A percentile compares a stretch with the other conserved stretches of the same genome.
These are phyloP conservation scores for Diutina siamensis DNA, from an alignment of 1,139 yeast species.

Conservation along the genomic window DNA sequence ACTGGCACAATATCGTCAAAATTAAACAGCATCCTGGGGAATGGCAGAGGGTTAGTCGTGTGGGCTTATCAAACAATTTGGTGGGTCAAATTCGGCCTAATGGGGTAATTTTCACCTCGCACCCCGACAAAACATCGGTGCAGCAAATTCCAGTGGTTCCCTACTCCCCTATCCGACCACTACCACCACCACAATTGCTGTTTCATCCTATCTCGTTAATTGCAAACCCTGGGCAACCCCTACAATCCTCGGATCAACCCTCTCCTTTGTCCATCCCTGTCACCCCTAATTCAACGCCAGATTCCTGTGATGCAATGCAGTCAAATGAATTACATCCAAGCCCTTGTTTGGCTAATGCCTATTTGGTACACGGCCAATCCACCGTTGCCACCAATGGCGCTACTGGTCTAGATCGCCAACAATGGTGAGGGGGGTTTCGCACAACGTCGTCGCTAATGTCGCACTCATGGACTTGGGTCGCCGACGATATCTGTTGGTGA, in stretches of 20 bases:
- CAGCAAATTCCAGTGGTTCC: background rate
- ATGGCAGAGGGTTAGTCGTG: no score
- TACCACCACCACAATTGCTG: background rate
- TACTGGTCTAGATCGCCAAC: no score
- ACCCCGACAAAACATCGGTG: background rate
- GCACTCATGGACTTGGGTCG: no score
- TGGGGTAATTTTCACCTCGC: background rate
- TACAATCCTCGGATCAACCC: background rate
- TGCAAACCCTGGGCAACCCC: background rate
- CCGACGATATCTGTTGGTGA: background rate
- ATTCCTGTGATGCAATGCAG: background rate
- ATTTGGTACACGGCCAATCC: no score
- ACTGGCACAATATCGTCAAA: conserved; percentile 1
- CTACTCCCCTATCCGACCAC: background rate
- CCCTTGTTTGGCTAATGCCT: no score
- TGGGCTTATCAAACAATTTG: background rate
- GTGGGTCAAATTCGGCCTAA: background rate
- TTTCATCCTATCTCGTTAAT: background rate
- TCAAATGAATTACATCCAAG: no score
- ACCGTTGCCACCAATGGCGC: no score
- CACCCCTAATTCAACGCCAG: background rate
- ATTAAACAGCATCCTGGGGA: no score
- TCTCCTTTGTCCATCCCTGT: no score
- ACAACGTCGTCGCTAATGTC: no score
- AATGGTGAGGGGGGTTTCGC: no score